Evolutionary conservation across 2,329 filamentous ascomycete genomes (phyloP).

Genomic region (Macrophomina pseudophaseolina): DNA sequence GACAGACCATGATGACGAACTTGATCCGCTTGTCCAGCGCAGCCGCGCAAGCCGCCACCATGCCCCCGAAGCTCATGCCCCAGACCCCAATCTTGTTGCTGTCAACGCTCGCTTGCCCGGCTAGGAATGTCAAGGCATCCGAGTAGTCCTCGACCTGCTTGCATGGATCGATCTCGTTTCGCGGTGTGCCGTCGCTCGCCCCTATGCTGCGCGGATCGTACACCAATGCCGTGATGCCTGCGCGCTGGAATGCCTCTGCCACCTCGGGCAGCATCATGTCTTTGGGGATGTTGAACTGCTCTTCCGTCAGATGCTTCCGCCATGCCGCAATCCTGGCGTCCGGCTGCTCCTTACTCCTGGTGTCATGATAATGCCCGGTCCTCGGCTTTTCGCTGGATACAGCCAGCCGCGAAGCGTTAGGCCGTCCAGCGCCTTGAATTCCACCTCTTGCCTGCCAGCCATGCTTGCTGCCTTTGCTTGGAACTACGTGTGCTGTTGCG

Average conservation of each 20-base stretch:
- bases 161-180: constrained; percentile 45
- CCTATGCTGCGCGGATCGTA: constrained; percentile 48
- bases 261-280: constrained; percentile 42
- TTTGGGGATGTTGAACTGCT: constrained; percentile 40
- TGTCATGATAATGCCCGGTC: constrained; percentile 38
- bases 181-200: constrained; percentile 45
- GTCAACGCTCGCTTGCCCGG: constrained; percentile 35
- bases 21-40: constrained; percentile 40
- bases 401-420: constrained; percentile 46
- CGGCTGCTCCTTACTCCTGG: constrained; percentile 31
- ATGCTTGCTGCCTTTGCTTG: not conserved
- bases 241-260: constrained; percentile 40
- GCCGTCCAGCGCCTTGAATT: constrained; percentile 51
- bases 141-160: constrained; percentile 40
- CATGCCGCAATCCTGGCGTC: not conserved
- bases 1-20: constrained; percentile 36
- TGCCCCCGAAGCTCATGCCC: constrained; percentile 43
- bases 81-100: constrained; percentile 41
- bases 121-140: constrained; percentile 46
- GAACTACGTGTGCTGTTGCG: too few relatives aligned
- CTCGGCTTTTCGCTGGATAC: constrained; percentile 38
- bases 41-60: constrained; percentile 36
- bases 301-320: constrained; percentile 18
- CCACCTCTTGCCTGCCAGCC: constrained; percentile 37
- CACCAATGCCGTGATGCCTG: constrained; percentile 43